Evolutionary conservation across 192 early-diverging fungal genomes (phyloP).

Genomic region (Fimicolochytrium jonesii): DNA sequence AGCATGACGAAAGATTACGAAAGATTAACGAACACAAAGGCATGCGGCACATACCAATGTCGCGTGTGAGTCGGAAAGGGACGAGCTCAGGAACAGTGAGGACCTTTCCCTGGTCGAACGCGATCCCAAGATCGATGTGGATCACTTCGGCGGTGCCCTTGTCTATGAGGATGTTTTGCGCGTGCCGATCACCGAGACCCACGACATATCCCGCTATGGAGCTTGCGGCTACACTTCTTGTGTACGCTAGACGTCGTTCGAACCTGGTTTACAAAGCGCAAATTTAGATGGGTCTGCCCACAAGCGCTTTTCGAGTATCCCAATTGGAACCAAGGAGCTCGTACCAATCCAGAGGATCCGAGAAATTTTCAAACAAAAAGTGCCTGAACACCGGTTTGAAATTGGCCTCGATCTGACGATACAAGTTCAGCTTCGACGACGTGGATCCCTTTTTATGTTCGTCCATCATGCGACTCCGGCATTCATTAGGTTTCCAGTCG

Average conservation of each 20-base stretch:
- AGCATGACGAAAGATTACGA: no score
- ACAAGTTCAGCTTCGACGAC: slow-evolving; percentile 54
- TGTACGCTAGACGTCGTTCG: slow-evolving; percentile 63
- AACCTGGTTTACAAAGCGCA: slow-evolving; percentile 45
- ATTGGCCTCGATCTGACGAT: slow-evolving; percentile 40
- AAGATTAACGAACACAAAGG: no score
- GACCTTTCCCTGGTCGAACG: slow-evolving; percentile 90
- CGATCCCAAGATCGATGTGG: slow-evolving; percentile 96
- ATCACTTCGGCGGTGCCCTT: slow-evolving; percentile 75
- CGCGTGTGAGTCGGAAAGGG: slow-evolving; percentile 86
- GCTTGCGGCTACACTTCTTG: slow-evolving; percentile 75
- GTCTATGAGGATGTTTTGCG: slow-evolving; percentile 90
- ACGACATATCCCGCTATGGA: slow-evolving; percentile 87
- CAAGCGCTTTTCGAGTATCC: not conserved
- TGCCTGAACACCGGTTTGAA: slow-evolving; percentile 62
- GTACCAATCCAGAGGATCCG: slow-evolving; percentile 65
- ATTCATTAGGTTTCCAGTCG: slow-evolving; percentile 36
- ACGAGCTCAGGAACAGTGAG: slow-evolving; percentile 85
- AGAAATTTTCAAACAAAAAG: slow-evolving; percentile 77
- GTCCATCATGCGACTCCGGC: slow-evolving; percentile 36
- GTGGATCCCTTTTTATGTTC: slow-evolving; percentile 38
- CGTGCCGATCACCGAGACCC: slow-evolving; percentile 89
- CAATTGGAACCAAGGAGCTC: not conserved
- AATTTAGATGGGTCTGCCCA: not conserved
- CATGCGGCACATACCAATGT: slow-evolving; percentile 50